Conservation (phyloP, 1,284 basidiomycete species). For the Cutaneotrichosporon sp. region DNA sequence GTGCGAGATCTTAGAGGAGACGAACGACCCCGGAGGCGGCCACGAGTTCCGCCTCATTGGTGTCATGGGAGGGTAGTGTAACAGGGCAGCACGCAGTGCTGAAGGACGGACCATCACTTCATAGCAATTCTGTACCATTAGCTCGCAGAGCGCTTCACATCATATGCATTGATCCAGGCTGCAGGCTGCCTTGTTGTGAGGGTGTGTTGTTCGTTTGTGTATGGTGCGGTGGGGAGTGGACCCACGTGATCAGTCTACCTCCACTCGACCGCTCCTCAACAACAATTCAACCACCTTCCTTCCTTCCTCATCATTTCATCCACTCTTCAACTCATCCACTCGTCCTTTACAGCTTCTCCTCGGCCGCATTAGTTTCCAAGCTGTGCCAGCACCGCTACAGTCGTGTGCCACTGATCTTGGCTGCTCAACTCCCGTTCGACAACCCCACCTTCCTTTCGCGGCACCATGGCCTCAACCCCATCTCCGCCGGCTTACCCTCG, state of each 20-base stretch:
- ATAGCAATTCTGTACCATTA: neutral
- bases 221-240: no score
- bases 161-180: neutral
- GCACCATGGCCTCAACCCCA: neutral
- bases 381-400: neutral
- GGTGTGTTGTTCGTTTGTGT: no score
- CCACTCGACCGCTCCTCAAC: neutral
- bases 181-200: no score
- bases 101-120: neutral
- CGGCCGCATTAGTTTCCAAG: neutral
- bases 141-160: neutral
- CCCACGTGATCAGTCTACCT: neutral
- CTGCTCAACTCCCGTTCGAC: neutral
- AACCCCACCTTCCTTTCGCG: neutral
- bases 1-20: conserved; percentile 23
- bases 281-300: neutral
- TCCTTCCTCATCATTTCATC: neutral
- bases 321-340: neutral
- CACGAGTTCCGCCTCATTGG: conserved; percentile 24
- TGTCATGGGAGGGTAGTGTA: conserved; percentile 13
- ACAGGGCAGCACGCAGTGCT: neutral
- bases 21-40: conserved; percentile 18
- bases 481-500: neutral
- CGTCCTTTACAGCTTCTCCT: neutral
- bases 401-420: neutral